Base-by-base conservation (phyloP, 371 early-diverging fungal genomes). In the Catenaria anguillulae region DNA sequence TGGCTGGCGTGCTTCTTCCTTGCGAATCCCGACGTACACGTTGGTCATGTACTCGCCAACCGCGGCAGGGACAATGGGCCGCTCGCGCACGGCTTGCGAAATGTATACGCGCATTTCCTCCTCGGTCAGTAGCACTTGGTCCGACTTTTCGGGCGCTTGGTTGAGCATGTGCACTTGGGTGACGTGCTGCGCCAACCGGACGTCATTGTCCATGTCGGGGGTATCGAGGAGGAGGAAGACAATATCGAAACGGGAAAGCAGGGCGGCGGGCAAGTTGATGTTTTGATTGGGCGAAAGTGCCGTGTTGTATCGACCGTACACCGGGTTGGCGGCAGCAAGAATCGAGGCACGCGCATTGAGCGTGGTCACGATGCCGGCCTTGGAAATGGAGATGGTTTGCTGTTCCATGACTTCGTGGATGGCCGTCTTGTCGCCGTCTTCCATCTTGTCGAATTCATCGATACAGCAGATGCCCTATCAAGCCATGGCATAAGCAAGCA, bases 341-440 rank as follows among this genome's bases (percentile, higher is more conserved):
- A 95, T 87, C 19, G 89, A 85, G 26, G 90, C 83, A 66, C 93
- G 83, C 1, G 95, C 92, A 69, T 93, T 95, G 33, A 95, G 73
- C 6, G 90, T 91, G 4, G 93, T 92, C 63, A 87, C 89, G 70
- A 95, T 93, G 60, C 93, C 96, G 26, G 93, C 93, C 73, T 94
- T 94, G 61, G 83, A 80, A 46, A 94, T 89, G 70, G 84, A 84
- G 64, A 94, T 88, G 0, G 89, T 88, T 72, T 94, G 95, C 70
- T 94, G 95, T 82, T 94, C 95, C 93, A 94, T 93, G 1, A 91
- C 93, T 73, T 94, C 95, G 70, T 93, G 92, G 68, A 94, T 90
- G 33, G 90, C 87, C 15, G 89, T 84, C 66, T 90, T 75, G 73
- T 93, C 93, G 17, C 79, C 70, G 65, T 92, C 90, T 60, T 89